Evolutionary conservation across 345 rosid genomes (phyloP), one percentile per base, ranked within the genome.

Genomic region (Linum lewisii): DNA sequence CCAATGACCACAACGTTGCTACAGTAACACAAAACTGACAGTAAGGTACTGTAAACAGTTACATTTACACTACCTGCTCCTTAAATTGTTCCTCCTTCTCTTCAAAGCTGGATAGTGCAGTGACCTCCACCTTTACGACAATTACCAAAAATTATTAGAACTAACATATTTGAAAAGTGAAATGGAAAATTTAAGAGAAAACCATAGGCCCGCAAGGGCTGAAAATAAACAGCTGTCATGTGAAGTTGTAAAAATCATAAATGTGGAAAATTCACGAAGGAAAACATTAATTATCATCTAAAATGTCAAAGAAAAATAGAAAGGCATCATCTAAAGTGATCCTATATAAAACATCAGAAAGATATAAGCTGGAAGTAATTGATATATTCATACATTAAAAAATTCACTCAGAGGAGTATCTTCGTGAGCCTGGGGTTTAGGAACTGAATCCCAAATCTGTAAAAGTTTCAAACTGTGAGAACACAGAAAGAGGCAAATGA

Each of bases 51-150:
- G 24, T 6, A 57, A 22, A 66, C 0, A 18, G 37, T 19, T 50
- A 32, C 20, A 22, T 57, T 51, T 15, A 7, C 47, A 42, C 21
- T 64, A 73, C 77, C 77, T 73, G 66, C 64, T 68, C 69, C 58
- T 68, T 65, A 53, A 73, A 73, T 57, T 73, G 66, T 21, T 68
- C 60, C 64, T 73, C 77, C 61, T 73, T 68, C 54, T 68, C 73
- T 73, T 73, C 73, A 68, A 63, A 73, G 67, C 73, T 64, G 37
- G 77, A 53, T 65, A 73, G 65, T 37, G 77, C 77, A 61, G 66
- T 68, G 59, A 73, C 67, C 73, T 68, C 73, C 34, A 68, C 73
- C 77, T 73, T 68, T 36, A 67, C 26, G 23, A 21, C 24, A 66
- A 44, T 23, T 6, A 58, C 44, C 24, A 58, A n/a, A 62, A 62